Evolutionary conservation across 345 rosid species (phyloP), one percentile per base, ranked within the genome.

Genomic region (Gossypium stocksii): DNA sequence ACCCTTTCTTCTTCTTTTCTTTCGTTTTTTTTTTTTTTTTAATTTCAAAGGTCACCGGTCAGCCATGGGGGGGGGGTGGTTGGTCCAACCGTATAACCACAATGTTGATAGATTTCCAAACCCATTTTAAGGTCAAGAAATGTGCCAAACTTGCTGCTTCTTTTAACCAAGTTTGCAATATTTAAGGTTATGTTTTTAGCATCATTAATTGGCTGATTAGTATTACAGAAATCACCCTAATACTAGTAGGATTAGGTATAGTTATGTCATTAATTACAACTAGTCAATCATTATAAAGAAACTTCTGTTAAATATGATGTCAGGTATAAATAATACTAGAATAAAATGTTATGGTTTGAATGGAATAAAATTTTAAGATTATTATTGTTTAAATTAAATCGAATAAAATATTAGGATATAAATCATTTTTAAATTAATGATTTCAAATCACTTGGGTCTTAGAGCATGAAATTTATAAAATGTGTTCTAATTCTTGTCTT

Each of bases 11-110:
- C n/a, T n/a, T n/a, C n/a, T n/a, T n/a, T n/a, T n/a, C n/a, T n/a
- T n/a, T n/a, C n/a, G n/a, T 34, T 2, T 2, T 27, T 4, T 34
- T 34, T 4, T 4, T 29, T 29, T 5, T 1, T 73, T 75, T 74
- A n/a, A 77, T 76, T 78, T 59, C 52, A 3, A 10, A 3, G 51
- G 19, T 52, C n/a, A 17, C 56, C 69, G 76, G 70, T 73, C 71
- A 53, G 34, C 68, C 29, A 20, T 48, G 76, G 56, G 79, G 81
- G 56, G n/a, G n/a, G n/a, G n/a, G n/a, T n/a, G 51, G 54, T 85
- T 83, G 88, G 83, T 83, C 86, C 83, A 85, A 81, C 88, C 62
- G 79, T 81, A 75, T 80, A 73, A 82, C 75, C 81, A 53, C 79
- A 29, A 15, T 10, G 27, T 49, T 29, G 19, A n/a, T 57, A 1